phyloP scores from a whole-genome alignment of 768 basidiomycete species.

The Tricholoma hemisulphureum region DNA sequence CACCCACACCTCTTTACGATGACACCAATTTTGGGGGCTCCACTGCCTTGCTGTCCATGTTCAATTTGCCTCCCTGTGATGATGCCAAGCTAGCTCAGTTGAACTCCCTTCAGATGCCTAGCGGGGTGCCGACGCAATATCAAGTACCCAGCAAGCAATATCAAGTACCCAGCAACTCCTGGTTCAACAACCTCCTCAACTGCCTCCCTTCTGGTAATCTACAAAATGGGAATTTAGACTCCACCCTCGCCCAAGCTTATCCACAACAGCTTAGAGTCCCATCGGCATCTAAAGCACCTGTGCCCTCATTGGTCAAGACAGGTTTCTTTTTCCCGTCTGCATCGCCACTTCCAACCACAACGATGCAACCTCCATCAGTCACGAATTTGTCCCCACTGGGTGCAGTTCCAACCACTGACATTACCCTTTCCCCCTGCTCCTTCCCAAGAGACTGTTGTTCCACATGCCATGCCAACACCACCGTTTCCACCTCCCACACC shows the following conservation, averaged over 20 bases:
- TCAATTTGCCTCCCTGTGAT: not conserved
- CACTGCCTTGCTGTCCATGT: not conserved
- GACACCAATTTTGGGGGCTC: too few species aligned
- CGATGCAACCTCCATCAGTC: too few species aligned
- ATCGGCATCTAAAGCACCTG: not conserved
- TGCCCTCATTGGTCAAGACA: not conserved
- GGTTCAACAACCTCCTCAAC: not conserved
- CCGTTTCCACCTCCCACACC: too few species aligned
- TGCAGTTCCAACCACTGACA: not conserved
- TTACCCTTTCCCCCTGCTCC: not conserved
- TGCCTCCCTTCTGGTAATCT: not conserved
- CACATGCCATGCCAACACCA: too few species aligned
- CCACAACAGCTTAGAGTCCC: not conserved
- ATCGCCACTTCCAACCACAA: not conserved
- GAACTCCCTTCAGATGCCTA: not conserved
- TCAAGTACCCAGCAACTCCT: too few species aligned
- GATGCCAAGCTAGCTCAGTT: not conserved
- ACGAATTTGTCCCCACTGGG: too few species aligned
- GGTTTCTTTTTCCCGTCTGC: not conserved
- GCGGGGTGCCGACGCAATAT: not conserved
- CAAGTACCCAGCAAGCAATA: not conserved
- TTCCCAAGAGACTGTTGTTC: too few species aligned
- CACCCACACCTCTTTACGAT: too few species aligned
- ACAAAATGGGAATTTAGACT: not conserved
- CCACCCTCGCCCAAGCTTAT: not conserved